A percentile compares a stretch with the other conserved stretches of the same genome.
Conservation (phyloP, 2,329 filamentous ascomycete genomes). For the Fusarium newnesense region DNA sequence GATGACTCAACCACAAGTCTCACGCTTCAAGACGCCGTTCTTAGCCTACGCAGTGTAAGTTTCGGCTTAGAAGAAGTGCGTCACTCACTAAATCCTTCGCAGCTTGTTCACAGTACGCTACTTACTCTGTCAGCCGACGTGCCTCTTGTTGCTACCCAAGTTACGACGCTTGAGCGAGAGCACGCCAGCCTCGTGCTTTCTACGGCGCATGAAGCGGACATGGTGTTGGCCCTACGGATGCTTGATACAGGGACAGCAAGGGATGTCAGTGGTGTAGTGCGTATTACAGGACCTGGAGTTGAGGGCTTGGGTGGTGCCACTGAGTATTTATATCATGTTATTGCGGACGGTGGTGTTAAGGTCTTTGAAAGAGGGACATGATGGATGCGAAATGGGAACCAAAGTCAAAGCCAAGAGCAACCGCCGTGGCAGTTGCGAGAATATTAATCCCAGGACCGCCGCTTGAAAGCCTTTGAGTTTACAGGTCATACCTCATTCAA, state of each 20-base stretch:
- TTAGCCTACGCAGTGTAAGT: conserved; percentile 71
- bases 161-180: conserved; percentile 74
- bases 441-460: not conserved
- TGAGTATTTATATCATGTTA: conserved; percentile 85
- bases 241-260: conserved; percentile 89
- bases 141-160: conserved; percentile 71
- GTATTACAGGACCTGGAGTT: conserved; percentile 67
- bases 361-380: conserved; percentile 82
- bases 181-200: conserved; percentile 77
- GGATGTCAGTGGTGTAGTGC: conserved; percentile 89
- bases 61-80: not conserved
- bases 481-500: not conserved
- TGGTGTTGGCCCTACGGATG: conserved; percentile 76
- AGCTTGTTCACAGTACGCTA: conserved; percentile 73
- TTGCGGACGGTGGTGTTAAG: conserved; percentile 79
- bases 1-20: conserved; percentile 57
- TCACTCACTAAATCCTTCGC: conserved; percentile 3
- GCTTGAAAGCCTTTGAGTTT: not conserved
- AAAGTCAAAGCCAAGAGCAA: not conserved
- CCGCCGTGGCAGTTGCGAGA: not conserved
- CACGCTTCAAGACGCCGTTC: conserved; percentile 65
- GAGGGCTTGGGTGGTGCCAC: conserved; percentile 60
- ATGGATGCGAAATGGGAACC: not conserved
- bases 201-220: conserved; percentile 78
- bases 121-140: conserved; percentile 78